Conservation (phyloP, 192 early-diverging fungal genomes). For the Coemansia sp. region DNA sequence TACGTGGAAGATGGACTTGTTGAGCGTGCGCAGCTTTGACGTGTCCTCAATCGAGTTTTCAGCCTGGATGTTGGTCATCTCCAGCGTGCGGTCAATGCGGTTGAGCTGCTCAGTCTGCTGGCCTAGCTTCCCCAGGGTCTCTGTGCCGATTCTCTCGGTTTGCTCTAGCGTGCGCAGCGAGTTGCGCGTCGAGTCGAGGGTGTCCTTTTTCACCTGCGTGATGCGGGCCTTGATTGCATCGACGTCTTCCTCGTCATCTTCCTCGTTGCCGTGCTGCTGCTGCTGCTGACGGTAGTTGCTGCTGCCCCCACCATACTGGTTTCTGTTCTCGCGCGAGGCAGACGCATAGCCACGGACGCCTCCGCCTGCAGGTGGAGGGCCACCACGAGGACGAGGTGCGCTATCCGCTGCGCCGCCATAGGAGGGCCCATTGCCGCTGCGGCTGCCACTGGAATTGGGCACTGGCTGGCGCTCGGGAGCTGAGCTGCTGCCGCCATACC, state of each 20-base stretch:
- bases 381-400: slow-evolving; percentile 1
- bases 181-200: slow-evolving; percentile 68
- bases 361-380: background rate
- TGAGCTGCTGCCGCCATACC: slow-evolving; percentile 2
- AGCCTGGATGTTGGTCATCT: slow-evolving; percentile 53
- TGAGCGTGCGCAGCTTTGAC: slow-evolving; percentile 57
- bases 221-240: slow-evolving; percentile 67
- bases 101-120: slow-evolving; percentile 61
- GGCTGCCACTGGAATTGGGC: background rate
- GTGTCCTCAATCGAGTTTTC: slow-evolving; percentile 42
- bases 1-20: slow-evolving; percentile 75
- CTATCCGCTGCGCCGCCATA: background rate
- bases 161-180: slow-evolving; percentile 66
- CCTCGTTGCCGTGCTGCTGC: slow-evolving; percentile 12
- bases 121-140: slow-evolving; percentile 67
- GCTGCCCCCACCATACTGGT: slow-evolving; percentile 5
- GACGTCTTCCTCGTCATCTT: slow-evolving; percentile 68
- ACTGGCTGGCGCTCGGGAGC: background rate
- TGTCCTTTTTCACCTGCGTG: slow-evolving; percentile 63
- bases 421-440: background rate
- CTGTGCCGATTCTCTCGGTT: slow-evolving; percentile 61
- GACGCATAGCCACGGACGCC: slow-evolving; percentile 39
- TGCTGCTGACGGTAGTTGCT: slow-evolving; percentile 23
- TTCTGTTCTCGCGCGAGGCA: slow-evolving; percentile 27
- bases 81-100: slow-evolving; percentile 67